Evolutionary conservation across 768 basidiomycete genomes (phyloP).

Genomic region (Mycena haematopus): DNA sequence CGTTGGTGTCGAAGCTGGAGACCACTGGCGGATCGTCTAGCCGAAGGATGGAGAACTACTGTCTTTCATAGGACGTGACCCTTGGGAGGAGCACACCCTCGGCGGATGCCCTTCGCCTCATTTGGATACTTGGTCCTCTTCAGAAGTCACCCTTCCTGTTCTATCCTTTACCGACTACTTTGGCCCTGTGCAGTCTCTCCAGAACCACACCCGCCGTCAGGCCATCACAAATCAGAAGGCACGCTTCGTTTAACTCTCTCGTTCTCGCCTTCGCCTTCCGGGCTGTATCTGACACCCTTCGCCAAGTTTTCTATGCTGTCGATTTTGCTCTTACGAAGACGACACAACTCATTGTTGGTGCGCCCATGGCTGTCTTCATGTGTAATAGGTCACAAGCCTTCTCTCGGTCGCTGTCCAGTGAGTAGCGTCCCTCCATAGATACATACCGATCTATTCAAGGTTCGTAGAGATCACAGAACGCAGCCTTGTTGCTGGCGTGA

Average conservation of each 20-base stretch:
- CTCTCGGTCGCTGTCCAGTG: not conserved
- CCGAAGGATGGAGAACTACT: slow-evolving; percentile 11
- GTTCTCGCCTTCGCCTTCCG: not conserved
- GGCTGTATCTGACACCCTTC: slow-evolving; percentile 4
- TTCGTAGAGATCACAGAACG: not conserved
- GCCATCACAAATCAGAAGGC: slow-evolving; percentile 11
- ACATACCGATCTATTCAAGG: not conserved
- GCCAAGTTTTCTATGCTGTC: slow-evolving; percentile 10
- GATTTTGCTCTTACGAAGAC: slow-evolving; percentile 9
- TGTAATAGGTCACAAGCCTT: slow-evolving; percentile 21
- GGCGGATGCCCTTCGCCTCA: slow-evolving; percentile 1
- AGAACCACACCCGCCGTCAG: not conserved
- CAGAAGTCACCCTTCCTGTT: not conserved
- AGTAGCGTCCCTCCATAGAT: not conserved
- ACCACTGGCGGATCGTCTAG: not conserved
- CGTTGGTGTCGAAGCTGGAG: not conserved
- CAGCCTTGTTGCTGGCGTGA: too few species aligned
- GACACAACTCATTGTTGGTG: slow-evolving; percentile 3
- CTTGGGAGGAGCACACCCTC: not conserved
- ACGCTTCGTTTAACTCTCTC: slow-evolving; percentile 3
- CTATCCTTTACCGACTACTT: not conserved
- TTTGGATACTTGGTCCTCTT: not conserved
- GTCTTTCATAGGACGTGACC: not conserved
- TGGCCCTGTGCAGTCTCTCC: not conserved
- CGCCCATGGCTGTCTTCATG: slow-evolving; percentile 6